Conservation (phyloP, 179 eudicot genomes). For the Carnegiea gigantea region DNA sequence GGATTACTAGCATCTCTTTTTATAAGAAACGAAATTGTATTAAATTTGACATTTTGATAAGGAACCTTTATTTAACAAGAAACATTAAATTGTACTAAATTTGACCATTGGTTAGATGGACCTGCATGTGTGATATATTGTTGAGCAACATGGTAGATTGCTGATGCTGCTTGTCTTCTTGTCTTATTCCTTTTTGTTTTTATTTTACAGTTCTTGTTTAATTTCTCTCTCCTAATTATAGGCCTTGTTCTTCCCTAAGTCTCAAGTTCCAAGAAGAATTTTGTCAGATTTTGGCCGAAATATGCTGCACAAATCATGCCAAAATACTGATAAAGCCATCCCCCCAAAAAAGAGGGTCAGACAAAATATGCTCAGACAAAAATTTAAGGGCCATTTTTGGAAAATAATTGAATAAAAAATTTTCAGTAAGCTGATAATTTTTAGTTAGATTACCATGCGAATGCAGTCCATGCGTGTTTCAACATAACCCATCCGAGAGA, state of each 20-base stretch:
- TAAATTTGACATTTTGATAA: not conserved
- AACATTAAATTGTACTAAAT: not conserved
- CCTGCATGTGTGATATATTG: not conserved
- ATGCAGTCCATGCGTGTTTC: not conserved
- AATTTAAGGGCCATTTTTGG: not conserved
- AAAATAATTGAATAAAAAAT: not conserved
- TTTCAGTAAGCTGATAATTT: not conserved
- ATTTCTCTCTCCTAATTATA: not conserved
- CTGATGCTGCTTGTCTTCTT: constrained; percentile 24
- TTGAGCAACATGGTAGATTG: not conserved
- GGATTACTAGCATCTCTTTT: too few species aligned
- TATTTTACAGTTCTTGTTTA: not conserved
- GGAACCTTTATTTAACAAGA: not conserved
- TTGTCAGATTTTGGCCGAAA: constrained; percentile 17
- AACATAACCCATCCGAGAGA: not conserved
- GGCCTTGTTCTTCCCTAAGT: not conserved
- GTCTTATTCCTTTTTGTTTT: constrained; percentile 17
- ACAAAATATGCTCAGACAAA: not conserved
- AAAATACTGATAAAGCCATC: not conserved
- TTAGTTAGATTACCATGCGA: not conserved
- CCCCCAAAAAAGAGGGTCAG: not conserved
- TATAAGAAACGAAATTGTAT: not conserved
- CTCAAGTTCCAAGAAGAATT: constrained; percentile 13
- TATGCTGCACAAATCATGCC: constrained; percentile 1
- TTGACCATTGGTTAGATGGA: not conserved